phyloP scores from a whole-genome alignment of 768 basidiomycete genomes.

The Russula lepida region DNA sequence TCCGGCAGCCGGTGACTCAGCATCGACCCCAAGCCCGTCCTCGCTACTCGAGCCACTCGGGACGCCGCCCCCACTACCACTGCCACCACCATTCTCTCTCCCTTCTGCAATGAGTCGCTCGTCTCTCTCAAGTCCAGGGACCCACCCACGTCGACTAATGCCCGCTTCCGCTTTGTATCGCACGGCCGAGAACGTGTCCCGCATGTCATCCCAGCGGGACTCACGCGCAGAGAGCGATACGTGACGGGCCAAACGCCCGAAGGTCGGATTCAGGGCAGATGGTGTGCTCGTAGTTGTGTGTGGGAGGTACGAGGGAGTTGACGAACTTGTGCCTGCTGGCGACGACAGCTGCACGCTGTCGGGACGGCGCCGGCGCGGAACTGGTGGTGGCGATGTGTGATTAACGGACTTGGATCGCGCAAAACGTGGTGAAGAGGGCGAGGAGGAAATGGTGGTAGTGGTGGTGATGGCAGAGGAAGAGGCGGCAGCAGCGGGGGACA shows the following conservation, averaged over 20 bases:
- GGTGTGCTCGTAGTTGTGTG: conserved; percentile 9
- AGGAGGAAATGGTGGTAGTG: neutral
- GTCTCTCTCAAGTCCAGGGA: conserved; percentile 33
- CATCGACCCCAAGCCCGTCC: conserved; percentile 19
- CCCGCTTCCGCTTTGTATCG: conserved; percentile 69
- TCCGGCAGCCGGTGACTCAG: conserved; percentile 12
- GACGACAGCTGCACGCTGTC: conserved; percentile 47
- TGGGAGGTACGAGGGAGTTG: conserved; percentile 1
- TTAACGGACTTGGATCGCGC: conserved; percentile 51
- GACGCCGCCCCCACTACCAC: neutral
- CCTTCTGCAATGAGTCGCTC: conserved; percentile 34
- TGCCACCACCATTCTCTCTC: conserved; percentile 20
- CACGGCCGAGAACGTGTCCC: conserved; percentile 31
- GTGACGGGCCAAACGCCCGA: conserved; percentile 30
- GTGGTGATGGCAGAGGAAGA: neutral
- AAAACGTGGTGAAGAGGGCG: conserved; percentile 32
- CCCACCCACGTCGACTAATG: conserved; percentile 50
- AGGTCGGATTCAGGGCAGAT: conserved; percentile 16
- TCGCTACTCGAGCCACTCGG: conserved; percentile 25
- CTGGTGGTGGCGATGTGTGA: conserved; percentile 33
- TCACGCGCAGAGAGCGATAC: conserved; percentile 30
- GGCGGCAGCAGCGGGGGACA: neutral
- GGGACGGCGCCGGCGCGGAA: conserved; percentile 43
- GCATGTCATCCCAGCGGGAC: conserved; percentile 35
- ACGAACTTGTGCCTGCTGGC: neutral